Evolutionary conservation across 768 basidiomycete genomes (phyloP).

Genomic region (Macrolepiota fuliginosa): DNA sequence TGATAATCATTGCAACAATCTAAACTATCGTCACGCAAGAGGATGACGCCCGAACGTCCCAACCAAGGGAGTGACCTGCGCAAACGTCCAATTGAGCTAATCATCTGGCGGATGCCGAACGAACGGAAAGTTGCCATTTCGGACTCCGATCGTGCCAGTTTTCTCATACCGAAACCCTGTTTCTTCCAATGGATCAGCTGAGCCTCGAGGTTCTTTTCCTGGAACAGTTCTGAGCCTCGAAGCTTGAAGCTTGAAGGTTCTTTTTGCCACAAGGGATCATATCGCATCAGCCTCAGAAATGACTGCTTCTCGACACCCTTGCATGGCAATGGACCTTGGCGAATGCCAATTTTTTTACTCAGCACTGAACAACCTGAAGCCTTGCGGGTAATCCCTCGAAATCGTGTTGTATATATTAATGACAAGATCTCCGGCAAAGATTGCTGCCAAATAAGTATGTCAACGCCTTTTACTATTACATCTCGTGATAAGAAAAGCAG

Average conservation of each 20-base stretch:
- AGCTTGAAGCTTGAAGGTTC: neutral
- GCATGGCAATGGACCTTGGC: neutral
- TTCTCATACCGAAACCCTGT: neutral
- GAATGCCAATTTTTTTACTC: neutral
- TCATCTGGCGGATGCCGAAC: neutral
- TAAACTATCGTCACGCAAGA: neutral
- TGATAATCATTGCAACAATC: neutral
- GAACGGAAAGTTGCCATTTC: neutral
- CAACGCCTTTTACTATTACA: neutral
- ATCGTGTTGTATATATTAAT: neutral
- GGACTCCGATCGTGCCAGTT: neutral
- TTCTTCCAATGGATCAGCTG: too few relatives aligned
- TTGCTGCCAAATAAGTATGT: neutral
- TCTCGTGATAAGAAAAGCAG: neutral
- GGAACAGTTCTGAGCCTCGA: too few relatives aligned
- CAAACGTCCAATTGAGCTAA: too few relatives aligned
- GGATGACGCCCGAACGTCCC: neutral
- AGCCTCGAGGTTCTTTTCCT: too few relatives aligned
- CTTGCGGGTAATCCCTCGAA: neutral
- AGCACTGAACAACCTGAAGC: neutral
- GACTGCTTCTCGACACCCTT: neutral
- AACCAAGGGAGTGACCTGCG: too few relatives aligned
- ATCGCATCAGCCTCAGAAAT: neutral
- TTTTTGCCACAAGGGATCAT: slow-evolving; percentile 1
- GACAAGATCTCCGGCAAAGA: neutral